Evolutionary conservation across 1,139 yeast genomes (phyloP).

Genomic region (Taphrina pruni): DNA sequence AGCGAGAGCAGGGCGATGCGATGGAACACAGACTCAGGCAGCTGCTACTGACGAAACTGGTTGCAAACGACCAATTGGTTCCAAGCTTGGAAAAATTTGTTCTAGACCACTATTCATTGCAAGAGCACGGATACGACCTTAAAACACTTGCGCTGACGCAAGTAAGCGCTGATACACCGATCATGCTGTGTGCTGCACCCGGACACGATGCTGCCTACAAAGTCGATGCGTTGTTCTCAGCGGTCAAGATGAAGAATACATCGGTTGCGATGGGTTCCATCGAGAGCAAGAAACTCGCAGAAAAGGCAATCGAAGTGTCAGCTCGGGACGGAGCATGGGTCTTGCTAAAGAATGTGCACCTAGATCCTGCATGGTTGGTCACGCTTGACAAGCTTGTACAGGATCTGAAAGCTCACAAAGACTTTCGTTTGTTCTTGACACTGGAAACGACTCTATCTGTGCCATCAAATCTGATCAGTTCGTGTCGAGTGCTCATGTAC

Average conservation of each 20-base stretch:
- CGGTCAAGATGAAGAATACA: constrained; percentile 50
- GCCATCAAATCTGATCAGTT: constrained; percentile 63
- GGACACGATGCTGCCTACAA: constrained; percentile 72
- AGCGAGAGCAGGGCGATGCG: background rate
- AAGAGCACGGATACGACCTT: constrained; percentile 42
- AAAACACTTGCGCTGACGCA: constrained; percentile 44
- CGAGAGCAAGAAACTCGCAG: constrained; percentile 68
- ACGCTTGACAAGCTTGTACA: constrained; percentile 59
- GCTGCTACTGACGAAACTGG: constrained; percentile 45
- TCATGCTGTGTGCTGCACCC: constrained; percentile 64
- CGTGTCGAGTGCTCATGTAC: constrained; percentile 61
- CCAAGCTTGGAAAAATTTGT: constrained; percentile 42
- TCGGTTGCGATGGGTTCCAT: constrained; percentile 76
- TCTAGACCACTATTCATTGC: background rate
- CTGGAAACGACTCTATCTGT: constrained; percentile 60
- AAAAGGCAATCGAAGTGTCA: constrained; percentile 59
- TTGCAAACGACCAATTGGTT: constrained; percentile 48
- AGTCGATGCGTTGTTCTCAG: constrained; percentile 58
- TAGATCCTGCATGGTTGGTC: constrained; percentile 69
- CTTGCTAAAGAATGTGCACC: constrained; percentile 76
- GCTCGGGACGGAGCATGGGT: constrained; percentile 67
- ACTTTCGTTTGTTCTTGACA: constrained; percentile 66
- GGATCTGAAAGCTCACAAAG: constrained; percentile 48
- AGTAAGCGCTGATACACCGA: constrained; percentile 51
- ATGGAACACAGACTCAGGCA: background rate